Conservation (phyloP, 495 filamentous ascomycete species). For the Penicillium lagena region DNA sequence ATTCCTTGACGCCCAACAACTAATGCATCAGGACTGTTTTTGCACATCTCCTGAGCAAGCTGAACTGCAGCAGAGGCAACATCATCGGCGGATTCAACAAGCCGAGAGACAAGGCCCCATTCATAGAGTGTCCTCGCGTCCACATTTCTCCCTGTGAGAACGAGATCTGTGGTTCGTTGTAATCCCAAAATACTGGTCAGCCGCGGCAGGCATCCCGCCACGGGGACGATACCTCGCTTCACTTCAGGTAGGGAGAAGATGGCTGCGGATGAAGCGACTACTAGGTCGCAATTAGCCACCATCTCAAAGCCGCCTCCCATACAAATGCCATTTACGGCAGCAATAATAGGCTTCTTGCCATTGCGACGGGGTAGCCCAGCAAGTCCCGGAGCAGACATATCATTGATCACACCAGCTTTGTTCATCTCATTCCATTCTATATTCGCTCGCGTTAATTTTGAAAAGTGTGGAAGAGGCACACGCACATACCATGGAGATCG, state of each 20-base stretch:
- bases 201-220: conserved; percentile 61
- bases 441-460: neutral
- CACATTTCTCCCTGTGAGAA: conserved; percentile 50
- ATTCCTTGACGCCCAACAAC: conserved; percentile 57
- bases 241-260: conserved; percentile 58
- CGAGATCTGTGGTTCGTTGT: conserved; percentile 62
- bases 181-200: conserved; percentile 53
- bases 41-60: conserved; percentile 27
- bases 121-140: conserved; percentile 44
- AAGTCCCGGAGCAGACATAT: neutral
- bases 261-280: conserved; percentile 47
- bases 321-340: conserved; percentile 59
- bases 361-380: conserved; percentile 23
- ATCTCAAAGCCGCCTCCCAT: conserved; percentile 67
- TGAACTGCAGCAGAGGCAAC: too few species aligned
- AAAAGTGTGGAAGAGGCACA: neutral
- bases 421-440: conserved; percentile 37
- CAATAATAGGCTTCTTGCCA: conserved; percentile 49
- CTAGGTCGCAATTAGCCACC: conserved; percentile 56
- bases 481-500: conserved; percentile 36
- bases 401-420: conserved; percentile 2
- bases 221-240: conserved; percentile 56
- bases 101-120: conserved; percentile 59
- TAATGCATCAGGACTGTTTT: conserved; percentile 60
- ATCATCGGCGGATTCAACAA: neutral